Evolutionary conservation across 2,329 filamentous ascomycete genomes (phyloP), one percentile per base, ranked within the genome.

Genomic region (Endoconidiophora polonica): DNA sequence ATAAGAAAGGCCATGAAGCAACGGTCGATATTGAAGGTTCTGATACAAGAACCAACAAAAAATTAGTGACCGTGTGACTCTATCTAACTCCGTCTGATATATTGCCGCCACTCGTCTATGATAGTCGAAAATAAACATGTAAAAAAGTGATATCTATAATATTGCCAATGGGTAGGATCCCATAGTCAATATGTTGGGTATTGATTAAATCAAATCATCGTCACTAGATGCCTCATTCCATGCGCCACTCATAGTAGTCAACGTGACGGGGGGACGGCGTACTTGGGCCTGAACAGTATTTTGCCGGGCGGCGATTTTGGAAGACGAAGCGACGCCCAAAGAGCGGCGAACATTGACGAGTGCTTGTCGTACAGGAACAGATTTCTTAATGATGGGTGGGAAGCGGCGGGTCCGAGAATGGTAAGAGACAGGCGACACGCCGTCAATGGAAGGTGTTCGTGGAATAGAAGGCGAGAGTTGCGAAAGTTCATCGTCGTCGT

Each of bases 161-260:
- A 33, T 29, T 33, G 29, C 2, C 5, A 5, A 9, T 29, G 9
- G 5, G 24, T 33, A 10, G 29, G 29, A 12, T 33, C 16, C 16
- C 16, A 18, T 18, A 18, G 16, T 18, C 16, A 18, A 18, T 18
- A 18, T 18, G 16, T 18, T 18, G 1, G 16, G 16, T 18, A 18
- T 18, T 18, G 16, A 23, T 29, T 44, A 44, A 20, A 53, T 49
- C 12, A 53, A 29, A 40, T 53, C 51, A 7, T 53, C 51, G 26
- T 53, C 51, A 22, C 51, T 53, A 9, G 41, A 46, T 24, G 36
- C 46, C 5, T 22, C 51, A n/a, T 18, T 23, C 51, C 51, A 53
- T n/a, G 12, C 29, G 4, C 51, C 46, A 33, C 29, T 33, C 2
- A 53, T 49, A 7, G 20, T 46, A 5, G 46, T 49, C 22, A 53